A percentile compares a stretch with the other conserved stretches of the same genome.
phyloP scores from a whole-genome alignment of 1,139 yeast genomes.

The Pichia sp. region DNA sequence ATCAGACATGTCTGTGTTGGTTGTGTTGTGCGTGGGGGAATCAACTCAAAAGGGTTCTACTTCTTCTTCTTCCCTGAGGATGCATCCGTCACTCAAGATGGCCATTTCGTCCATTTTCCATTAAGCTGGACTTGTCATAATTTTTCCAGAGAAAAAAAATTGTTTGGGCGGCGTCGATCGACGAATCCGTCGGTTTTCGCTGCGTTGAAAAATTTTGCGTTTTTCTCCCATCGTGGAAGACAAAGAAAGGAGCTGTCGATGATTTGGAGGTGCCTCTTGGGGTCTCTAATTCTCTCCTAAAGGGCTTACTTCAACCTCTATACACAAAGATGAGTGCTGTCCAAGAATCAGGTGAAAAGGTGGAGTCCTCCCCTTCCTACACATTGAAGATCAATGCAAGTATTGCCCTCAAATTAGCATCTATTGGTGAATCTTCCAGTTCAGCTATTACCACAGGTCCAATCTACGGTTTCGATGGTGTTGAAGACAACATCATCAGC shows the following conservation, averaged over 20 bases:
- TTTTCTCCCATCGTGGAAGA: too few relatives aligned
- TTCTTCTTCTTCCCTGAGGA: too few relatives aligned
- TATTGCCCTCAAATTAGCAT: conserved; percentile 67
- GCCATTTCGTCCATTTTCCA: too few relatives aligned
- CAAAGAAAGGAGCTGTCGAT: too few relatives aligned
- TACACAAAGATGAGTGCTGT: conserved; percentile 2
- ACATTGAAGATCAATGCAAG: conserved; percentile 50
- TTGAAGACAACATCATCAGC: conserved; percentile 46
- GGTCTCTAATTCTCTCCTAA: too few relatives aligned
- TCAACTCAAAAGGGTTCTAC: too few relatives aligned
- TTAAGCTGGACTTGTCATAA: too few relatives aligned
- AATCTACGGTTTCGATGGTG: conserved; percentile 67
- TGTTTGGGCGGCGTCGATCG: background rate
- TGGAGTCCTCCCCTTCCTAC: conserved; percentile 8
- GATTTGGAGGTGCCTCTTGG: too few relatives aligned
- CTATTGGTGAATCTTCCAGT: conserved; percentile 68
- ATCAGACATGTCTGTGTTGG: conserved; percentile 33
- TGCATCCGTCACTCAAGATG: too few relatives aligned
- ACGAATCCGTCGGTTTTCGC: background rate
- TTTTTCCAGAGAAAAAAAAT: too few relatives aligned
- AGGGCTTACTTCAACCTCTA: too few relatives aligned
- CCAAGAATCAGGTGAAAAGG: conserved; percentile 1
- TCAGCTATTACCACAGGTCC: conserved; percentile 76
- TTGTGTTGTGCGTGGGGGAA: background rate
- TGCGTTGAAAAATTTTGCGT: background rate